phyloP scores from a whole-genome alignment of 192 early-diverging fungal genomes.

The Allomyces macrogynus region DNA sequence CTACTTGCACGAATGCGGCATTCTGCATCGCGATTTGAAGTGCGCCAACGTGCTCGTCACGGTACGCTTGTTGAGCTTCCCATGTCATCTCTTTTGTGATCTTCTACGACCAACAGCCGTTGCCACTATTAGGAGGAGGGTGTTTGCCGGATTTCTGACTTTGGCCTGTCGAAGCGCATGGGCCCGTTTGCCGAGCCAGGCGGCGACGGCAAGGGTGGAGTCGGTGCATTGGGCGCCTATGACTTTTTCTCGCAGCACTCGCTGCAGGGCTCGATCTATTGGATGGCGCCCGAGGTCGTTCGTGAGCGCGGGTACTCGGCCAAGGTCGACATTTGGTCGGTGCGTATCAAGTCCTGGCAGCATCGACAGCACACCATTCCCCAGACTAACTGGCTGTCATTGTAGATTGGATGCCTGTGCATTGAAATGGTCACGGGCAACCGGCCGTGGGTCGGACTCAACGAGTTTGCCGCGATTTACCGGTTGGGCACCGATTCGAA shows the following conservation, averaged over 20 bases:
- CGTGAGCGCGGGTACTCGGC: conserved; percentile 58
- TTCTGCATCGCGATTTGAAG: conserved; percentile 32
- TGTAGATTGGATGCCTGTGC: conserved; percentile 52
- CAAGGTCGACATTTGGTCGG: conserved; percentile 82
- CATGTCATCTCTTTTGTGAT: too few species aligned
- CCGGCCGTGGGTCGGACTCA: conserved; percentile 40
- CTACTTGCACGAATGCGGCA: conserved; percentile 59
- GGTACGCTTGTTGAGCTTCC: conserved; percentile 12
- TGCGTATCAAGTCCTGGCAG: conserved; percentile 9
- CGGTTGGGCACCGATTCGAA: conserved; percentile 58
- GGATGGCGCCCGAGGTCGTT: conserved; percentile 94
- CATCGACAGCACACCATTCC: background rate
- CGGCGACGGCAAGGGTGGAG: conserved; percentile 6
- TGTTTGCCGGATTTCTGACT: conserved; percentile 86
- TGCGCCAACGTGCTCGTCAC: too few species aligned
- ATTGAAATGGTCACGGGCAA: conserved; percentile 89
- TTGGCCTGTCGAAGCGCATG: conserved; percentile 78
- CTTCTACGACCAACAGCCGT: too few species aligned
- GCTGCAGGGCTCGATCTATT: conserved; percentile 60
- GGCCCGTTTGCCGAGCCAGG: conserved; percentile 13
- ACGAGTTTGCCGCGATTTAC: conserved; percentile 37
- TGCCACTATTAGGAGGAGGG: conserved; percentile 53
- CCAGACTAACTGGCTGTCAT: background rate
- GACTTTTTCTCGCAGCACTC: conserved; percentile 22
- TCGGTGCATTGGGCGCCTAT: conserved; percentile 15